Base-by-base conservation (phyloP, 768 basidiomycete genomes). In the Epithele typhae region DNA sequence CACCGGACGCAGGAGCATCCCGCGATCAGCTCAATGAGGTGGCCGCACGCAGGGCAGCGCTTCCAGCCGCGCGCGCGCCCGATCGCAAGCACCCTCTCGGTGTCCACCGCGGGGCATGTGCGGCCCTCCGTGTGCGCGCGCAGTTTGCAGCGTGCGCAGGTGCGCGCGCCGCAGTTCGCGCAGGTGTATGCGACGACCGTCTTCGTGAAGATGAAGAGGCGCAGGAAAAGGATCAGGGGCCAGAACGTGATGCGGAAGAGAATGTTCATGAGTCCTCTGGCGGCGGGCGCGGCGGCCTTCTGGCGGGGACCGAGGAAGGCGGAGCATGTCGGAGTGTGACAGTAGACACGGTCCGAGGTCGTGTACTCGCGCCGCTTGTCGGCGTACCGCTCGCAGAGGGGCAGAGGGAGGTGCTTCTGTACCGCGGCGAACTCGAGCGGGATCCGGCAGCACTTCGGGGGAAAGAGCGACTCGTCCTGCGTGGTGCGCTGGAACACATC, bases 401-500 rank as follows among this genome's bases (percentile, higher is more conserved):
- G 17, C 6, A 33, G 15, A 27, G 32, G 27, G 18, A 61, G 50
- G 43, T 53, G 42, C 18, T 35, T 14, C n/a, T 45, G 39, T 7
- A 51, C 53, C 9, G 43, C 48, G 11, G 36, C n/a, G 22, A 55
- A 27, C 17, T 52, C 48, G 34, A 61, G 51, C 23, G 45, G 32
- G 27, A 30, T 30, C 15, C 46, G 32, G 46, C 59, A 61, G 54
- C 59, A 61, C 14, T 46, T 40, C 6, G 59, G 59, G 4, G 59
- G 59, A 38, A 51, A 61, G 23, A 74, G 62, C 1, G 64, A 56
- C 47, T 73, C 72, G 52, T 73, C 72, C 19, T 46, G 52, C 4
- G 58, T 63, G 1, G 70, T 59, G 15, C 60, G 48, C 42, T 64
- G 47, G 59, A 71, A 68, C 38, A 73, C n/a, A n/a, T n/a, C n/a